These are phyloP conservation scores for Meira nashicola DNA, from an alignment of 1,284 basidiomycete genomes.

Conservation along the genomic window DNA sequence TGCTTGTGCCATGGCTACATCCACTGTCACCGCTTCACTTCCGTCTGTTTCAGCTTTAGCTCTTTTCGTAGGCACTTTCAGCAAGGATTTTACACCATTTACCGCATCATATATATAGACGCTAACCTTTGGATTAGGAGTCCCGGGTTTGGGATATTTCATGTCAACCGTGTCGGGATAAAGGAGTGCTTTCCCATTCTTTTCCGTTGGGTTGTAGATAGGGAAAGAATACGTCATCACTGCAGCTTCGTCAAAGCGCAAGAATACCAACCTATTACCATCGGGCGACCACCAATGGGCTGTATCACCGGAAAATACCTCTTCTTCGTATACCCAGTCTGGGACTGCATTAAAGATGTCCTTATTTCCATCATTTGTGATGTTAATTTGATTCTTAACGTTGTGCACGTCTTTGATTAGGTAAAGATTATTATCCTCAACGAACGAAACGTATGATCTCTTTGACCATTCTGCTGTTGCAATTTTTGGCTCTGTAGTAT, in stretches of 20 bases:
- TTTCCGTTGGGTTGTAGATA: slow-evolving; percentile 66
- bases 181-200: slow-evolving; percentile 31
- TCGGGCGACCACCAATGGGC: slow-evolving; percentile 74
- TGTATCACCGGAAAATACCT: slow-evolving; percentile 66
- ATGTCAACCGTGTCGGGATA: slow-evolving; percentile 34
- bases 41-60: slow-evolving; percentile 44
- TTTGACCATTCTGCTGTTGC: slow-evolving; percentile 20
- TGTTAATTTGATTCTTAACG: slow-evolving; percentile 59
- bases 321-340: slow-evolving; percentile 63
- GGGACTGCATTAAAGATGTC: slow-evolving; percentile 89
- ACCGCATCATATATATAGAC: slow-evolving; percentile 62
- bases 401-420: slow-evolving; percentile 18
- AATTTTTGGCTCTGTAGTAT: slow-evolving; percentile 18
- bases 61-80: slow-evolving; percentile 22
- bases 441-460: slow-evolving; percentile 27
- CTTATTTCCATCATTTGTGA: slow-evolving; percentile 75
- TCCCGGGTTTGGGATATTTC: slow-evolving; percentile 67
- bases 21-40: slow-evolving; percentile 51
- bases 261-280: slow-evolving; percentile 73
- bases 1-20: slow-evolving; percentile 63
- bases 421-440: slow-evolving; percentile 38
- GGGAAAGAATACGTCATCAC: slow-evolving; percentile 83
- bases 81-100: slow-evolving; percentile 18
- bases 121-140: slow-evolving; percentile 76
- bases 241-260: slow-evolving; percentile 77